A percentile compares a stretch with the other conserved stretches of the same genome.
phyloP scores from a whole-genome alignment of 805 yeast species.

The Lachancea kluyveri region DNA sequence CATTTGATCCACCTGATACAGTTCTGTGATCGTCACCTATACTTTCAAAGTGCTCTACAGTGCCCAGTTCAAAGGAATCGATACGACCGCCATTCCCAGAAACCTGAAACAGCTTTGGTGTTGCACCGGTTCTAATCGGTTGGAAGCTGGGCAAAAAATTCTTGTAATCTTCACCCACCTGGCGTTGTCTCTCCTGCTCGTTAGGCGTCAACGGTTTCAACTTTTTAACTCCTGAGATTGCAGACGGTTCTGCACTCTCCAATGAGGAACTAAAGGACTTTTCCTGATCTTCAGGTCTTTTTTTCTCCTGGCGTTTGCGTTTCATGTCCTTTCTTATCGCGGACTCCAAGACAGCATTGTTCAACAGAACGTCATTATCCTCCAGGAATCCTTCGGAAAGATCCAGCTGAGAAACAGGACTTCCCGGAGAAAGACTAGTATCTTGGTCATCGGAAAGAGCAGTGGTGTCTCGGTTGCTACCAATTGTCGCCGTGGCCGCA shows the following conservation, averaged over 20 bases:
- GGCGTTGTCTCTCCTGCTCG: conserved; percentile 3
- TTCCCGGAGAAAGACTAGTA: conserved; percentile 3
- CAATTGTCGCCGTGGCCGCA: too few relatives aligned
- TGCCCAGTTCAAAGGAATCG: conserved; percentile 16
- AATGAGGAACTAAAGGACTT: too few relatives aligned
- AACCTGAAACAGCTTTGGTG: conserved; percentile 3
- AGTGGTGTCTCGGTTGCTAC: too few relatives aligned
- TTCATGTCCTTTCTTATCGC: conserved; percentile 6
- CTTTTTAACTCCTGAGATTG: conserved; percentile 14
- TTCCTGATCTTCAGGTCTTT: too few relatives aligned
- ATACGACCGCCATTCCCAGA: conserved; percentile 10
- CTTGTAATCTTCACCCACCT: too few relatives aligned
- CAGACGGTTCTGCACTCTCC: too few relatives aligned
- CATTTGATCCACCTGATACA: conserved; percentile 1
- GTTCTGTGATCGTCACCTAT: conserved; percentile 2
- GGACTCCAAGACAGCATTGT: conserved; percentile 6
- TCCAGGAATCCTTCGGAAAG: conserved; percentile 7
- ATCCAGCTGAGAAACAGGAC: conserved; percentile 6
- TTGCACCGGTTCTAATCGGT: conserved; percentile 3
- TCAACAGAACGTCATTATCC: conserved; percentile 6
- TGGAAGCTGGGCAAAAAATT: conserved; percentile 12
- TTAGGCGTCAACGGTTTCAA: conserved; percentile 11
- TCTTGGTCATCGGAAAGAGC: conserved; percentile 6
- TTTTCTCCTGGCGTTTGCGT: conserved; percentile 4
- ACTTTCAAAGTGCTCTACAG: conserved; percentile 11